Conservation (phyloP, 805 yeast species). For the Suhomyces xylopsoci region DNA sequence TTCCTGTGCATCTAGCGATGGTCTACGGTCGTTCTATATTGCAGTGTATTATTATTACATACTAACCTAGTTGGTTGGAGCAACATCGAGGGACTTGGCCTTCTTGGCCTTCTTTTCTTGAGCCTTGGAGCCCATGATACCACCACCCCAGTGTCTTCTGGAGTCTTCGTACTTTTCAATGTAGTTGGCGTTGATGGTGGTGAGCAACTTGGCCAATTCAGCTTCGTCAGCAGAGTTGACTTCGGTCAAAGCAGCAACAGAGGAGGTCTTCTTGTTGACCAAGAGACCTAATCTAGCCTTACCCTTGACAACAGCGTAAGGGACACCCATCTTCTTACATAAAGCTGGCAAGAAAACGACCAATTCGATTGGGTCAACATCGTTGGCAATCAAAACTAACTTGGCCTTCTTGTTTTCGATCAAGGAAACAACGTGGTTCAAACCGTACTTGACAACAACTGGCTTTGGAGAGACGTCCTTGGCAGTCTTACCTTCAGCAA, state of each 20-base stretch:
- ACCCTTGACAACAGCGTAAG: constrained; percentile 97
- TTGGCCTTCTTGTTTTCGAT: constrained; percentile 98
- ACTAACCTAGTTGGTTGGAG: constrained; percentile 12
- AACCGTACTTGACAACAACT: constrained; percentile 94
- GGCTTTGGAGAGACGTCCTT: constrained; percentile 97
- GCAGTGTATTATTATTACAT: constrained; percentile 1
- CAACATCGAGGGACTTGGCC: constrained; percentile 52
- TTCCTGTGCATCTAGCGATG: too few species aligned
- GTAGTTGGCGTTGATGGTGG: constrained; percentile 93
- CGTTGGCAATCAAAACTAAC: constrained; percentile 96
- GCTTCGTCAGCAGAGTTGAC: constrained; percentile 93
- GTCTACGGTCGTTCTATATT: neutral
- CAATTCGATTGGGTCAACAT: constrained; percentile 98
- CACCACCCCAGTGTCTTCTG: constrained; percentile 99
- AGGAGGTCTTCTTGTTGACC: constrained; percentile 95
- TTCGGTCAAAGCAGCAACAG: constrained; percentile 96
- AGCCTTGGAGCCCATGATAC: constrained; percentile 94
- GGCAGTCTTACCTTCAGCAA: constrained; percentile 96
- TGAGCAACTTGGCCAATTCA: constrained; percentile 86
- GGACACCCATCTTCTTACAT: constrained; percentile 99
- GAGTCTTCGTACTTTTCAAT: constrained; percentile 89
- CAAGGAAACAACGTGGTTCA: constrained; percentile 97
- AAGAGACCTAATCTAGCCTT: constrained; percentile 97
- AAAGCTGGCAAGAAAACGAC: constrained; percentile 97
- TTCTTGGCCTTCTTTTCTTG: constrained; percentile 78